Evolutionary conservation across 345 rosid genomes (phyloP), one percentile per base, ranked within the genome.

Genomic region (Euclidium syriacum): DNA sequence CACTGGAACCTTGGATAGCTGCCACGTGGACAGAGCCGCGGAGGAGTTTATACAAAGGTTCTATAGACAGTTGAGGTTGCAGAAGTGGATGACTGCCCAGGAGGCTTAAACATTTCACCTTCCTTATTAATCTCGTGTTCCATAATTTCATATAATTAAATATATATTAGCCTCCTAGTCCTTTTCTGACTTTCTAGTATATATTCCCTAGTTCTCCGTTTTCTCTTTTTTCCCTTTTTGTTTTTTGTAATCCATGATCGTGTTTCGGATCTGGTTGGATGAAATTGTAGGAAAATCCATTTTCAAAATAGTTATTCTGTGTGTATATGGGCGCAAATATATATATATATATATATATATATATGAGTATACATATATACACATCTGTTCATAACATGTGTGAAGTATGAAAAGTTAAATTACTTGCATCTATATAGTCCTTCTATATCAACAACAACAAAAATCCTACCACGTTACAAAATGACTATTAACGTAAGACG

Each of bases 31-130:
- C 44, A 72, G 67, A 74, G 94, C 83, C 1, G 96, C 98, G 5
- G 98, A 92, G 64, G 98, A 89, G 64, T 92, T 92, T 69, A 92
- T 92, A 41, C 78, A 77, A 62, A 86, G 79, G 62, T 89, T 89
- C 42, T 79, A 92, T 26, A 85, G 78, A 62, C 84, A 89, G 27
- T 75, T 83, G 58, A 83, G 75, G 78, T 64, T 35, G 62, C 89
- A 92, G 73, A 81, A 78, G 26, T 58, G 68, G 65, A 64, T 35
- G 80, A 64, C 15, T 60, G 70, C 71, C 57, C 75, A 64, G 11
- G 75, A 64, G 52, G 52, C 47, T 22, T 70, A 36, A 38, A 32
- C 0, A 16, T 0, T 41, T 60, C 19, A 32, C 27, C 11, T 11
- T 35, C n/a, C n/a, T n/a, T n/a, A n/a, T n/a, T n/a, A n/a, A n/a